Evolutionary conservation across 2,329 filamentous ascomycete species (phyloP).

Genomic region (Neonectria ditissima): DNA sequence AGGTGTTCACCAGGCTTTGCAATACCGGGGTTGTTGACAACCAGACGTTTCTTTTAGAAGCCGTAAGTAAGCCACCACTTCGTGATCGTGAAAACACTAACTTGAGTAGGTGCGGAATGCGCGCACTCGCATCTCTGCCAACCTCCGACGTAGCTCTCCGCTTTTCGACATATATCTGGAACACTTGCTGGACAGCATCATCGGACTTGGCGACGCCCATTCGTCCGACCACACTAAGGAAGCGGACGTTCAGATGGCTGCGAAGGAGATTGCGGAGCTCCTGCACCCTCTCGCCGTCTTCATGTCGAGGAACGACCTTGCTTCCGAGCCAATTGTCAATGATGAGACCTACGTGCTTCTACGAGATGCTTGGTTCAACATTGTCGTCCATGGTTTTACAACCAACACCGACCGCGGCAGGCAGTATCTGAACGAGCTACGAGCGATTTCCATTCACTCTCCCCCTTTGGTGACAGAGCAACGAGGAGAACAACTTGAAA

Average conservation of each 20-base stretch:
- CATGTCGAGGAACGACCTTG: slow-evolving; percentile 74
- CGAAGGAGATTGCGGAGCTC: slow-evolving; percentile 88
- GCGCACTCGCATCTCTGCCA: slow-evolving; percentile 80
- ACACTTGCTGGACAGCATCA: slow-evolving; percentile 85
- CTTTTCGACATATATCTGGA: slow-evolving; percentile 87
- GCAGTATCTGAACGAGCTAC: slow-evolving; percentile 80
- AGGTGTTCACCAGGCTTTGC: slow-evolving; percentile 81
- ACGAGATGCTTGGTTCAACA: slow-evolving; percentile 98
- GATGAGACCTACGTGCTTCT: slow-evolving; percentile 80
- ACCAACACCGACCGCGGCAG: slow-evolving; percentile 78
- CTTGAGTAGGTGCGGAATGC: slow-evolving; percentile 75
- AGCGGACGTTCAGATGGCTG: slow-evolving; percentile 83
- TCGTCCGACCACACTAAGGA: slow-evolving; percentile 79
- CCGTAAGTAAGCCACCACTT: slow-evolving; percentile 64
- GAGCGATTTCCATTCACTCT: slow-evolving; percentile 87
- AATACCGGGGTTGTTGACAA: slow-evolving; percentile 79
- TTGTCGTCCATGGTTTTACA: slow-evolving; percentile 92
- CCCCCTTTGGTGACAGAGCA: slow-evolving; percentile 89
- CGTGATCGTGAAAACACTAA: slow-evolving; percentile 32
- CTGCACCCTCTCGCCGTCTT: slow-evolving; percentile 89
- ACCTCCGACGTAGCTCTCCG: slow-evolving; percentile 74
- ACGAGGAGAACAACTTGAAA: slow-evolving; percentile 89
- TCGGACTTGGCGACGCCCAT: slow-evolving; percentile 89
- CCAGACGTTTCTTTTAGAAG: slow-evolving; percentile 74
- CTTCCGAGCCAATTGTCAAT: slow-evolving; percentile 61